Evolutionary conservation across 2,329 filamentous ascomycete genomes (phyloP), one percentile per base, ranked within the genome.

Genomic region (Clathrospora elynae): DNA sequence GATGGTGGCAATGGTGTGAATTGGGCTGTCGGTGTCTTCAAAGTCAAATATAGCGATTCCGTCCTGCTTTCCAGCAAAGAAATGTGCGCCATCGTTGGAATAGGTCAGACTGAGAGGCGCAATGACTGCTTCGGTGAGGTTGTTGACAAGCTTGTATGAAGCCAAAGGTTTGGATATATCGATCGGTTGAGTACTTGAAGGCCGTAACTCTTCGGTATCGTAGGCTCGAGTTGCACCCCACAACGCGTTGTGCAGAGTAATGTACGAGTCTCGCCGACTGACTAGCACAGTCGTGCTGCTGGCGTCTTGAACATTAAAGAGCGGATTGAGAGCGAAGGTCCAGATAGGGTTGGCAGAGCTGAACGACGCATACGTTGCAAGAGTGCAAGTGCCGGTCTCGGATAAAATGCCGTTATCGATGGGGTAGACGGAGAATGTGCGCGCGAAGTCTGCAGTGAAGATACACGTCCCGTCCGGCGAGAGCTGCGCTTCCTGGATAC

Each of bases 31-130:
- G 4, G 74, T 60, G 7, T 77, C 69, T 4, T 71, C 68, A 17
- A 81, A 58, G 61, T 85, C 81, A 56, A 84, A 85, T 11, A 78
- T 59, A 29, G 78, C 75, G 31, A 85, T 75, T 8, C 73, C 56
- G 46, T 77, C 78, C 25, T 77, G 71, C 2, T 73, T 73, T n/a
- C 82, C 82, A 4, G 81, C 79, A 35, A 85, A 66, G 64, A 86
- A 85, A 44, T 70, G 67, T 0, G 70, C 71, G 7, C 78, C 78
- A 6, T 72, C 64, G 3, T 69, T 58, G 3, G 66, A 71, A 61
- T 81, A 85, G n/a, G 74, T 55, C 3, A 86, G 73, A 18, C 77
- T 79, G 53, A 79, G 71, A 0, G 81, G 78, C 1, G 76, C 71
- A 22, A 78, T 77, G 55, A 79, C 79, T 9, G 71, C 75, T 66